phyloP scores from a whole-genome alignment of 2,329 filamentous ascomycete genomes.

The Exserohilum rostratum region DNA sequence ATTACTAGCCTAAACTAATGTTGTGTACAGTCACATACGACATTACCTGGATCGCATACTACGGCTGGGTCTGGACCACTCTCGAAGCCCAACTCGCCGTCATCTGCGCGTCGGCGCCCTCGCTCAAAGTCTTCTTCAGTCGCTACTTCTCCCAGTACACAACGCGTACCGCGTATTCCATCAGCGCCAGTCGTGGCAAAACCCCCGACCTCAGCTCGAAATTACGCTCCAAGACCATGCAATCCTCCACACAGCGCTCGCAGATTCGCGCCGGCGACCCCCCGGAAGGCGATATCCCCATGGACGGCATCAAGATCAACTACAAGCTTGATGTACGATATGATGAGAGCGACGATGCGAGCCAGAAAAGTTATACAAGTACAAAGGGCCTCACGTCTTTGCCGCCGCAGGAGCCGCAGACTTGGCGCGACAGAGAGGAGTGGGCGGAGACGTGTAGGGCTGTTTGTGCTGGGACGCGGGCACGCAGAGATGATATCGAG shows the following conservation, averaged over 20 bases:
- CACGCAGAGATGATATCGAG: conserved; percentile 13
- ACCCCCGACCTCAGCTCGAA: background rate
- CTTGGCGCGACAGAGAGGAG: conserved; percentile 6
- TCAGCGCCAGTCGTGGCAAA: conserved; percentile 7
- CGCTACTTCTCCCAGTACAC: conserved; percentile 43
- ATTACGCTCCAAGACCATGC: background rate
- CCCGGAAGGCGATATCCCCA: conserved; percentile 18
- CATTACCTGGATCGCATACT: conserved; percentile 49
- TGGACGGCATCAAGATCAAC: conserved; percentile 31
- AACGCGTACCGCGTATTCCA: conserved; percentile 16
- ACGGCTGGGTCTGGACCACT: conserved; percentile 51
- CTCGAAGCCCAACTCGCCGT: conserved; percentile 51
- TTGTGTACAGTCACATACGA: conserved; percentile 49
- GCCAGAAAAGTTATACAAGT: conserved; percentile 26
- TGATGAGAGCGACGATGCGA: conserved; percentile 27
- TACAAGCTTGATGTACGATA: conserved; percentile 26
- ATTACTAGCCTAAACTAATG: no score
- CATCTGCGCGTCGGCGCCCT: conserved; percentile 52
- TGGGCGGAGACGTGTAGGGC: conserved; percentile 28
- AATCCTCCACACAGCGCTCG: background rate
- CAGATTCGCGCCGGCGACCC: conserved; percentile 1
- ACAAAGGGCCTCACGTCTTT: conserved; percentile 27
- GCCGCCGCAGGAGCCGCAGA: conserved; percentile 8
- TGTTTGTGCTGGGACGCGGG: conserved; percentile 14
- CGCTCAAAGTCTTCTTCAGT: conserved; percentile 53